Evolutionary conservation across 495 filamentous ascomycete genomes (phyloP).

Genomic region (Penicillium verhagenii): DNA sequence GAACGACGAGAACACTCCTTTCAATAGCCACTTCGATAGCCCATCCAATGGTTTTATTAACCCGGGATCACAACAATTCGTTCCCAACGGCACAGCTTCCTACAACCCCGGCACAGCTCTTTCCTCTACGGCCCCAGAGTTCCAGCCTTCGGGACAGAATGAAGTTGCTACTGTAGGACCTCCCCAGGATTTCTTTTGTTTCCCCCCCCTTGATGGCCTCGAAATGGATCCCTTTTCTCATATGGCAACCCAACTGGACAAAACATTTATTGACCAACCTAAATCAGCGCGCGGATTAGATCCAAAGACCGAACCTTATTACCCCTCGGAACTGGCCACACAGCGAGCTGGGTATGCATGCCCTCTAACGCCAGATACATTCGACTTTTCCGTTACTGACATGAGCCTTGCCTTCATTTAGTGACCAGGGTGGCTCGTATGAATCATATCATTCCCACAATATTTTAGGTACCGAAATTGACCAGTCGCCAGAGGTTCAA

Average conservation of each 20-base stretch:
- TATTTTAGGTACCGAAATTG: background rate
- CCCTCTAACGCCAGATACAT: background rate
- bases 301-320: constrained; percentile 8
- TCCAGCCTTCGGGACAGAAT: constrained; percentile 41
- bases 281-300: constrained; percentile 35
- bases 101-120: constrained; percentile 54
- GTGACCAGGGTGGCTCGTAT: background rate
- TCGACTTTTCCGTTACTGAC: background rate
- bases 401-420: background rate
- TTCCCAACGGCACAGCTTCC: constrained; percentile 40
- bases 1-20: constrained; percentile 26
- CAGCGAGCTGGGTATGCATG: constrained; percentile 15
- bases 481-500: background rate
- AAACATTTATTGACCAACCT: constrained; percentile 52
- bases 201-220: background rate
- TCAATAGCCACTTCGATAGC: constrained; percentile 27
- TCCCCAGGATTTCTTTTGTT: constrained; percentile 38
- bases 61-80: constrained; percentile 24
- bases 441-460: background rate
- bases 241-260: constrained; percentile 40
- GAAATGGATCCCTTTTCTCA: background rate
- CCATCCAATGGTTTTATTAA: constrained; percentile 29
- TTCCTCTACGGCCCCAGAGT: constrained; percentile 75
- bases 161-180: constrained; percentile 45
- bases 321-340: constrained; percentile 4